phyloP scores from a whole-genome alignment of 208 protist species.

The Phytomonas serpens region DNA sequence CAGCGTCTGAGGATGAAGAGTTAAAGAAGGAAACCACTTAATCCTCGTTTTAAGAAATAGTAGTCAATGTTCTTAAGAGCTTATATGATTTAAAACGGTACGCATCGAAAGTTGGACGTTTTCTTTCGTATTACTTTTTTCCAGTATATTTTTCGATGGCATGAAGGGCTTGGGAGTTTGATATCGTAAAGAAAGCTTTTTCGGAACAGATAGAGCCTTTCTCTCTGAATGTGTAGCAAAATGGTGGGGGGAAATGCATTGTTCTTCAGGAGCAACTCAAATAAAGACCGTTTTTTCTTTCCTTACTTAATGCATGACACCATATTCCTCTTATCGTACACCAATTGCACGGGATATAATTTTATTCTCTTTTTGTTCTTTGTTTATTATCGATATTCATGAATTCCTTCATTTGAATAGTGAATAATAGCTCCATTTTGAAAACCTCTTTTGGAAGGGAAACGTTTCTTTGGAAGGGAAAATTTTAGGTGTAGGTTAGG shows the following conservation, averaged over 20 bases:
- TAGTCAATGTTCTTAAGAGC: background rate
- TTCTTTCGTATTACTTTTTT: background rate
- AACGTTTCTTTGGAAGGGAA: background rate
- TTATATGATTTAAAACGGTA: background rate
- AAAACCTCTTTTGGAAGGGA: background rate
- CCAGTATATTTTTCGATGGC: background rate
- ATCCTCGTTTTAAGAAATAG: background rate
- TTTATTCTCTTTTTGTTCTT: background rate
- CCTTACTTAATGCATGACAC: background rate
- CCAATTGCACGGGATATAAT: background rate
- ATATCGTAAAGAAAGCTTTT: background rate
- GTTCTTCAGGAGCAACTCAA: background rate
- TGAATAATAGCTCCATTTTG: background rate
- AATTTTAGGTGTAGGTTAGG: background rate
- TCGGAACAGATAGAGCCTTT: background rate
- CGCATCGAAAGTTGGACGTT: background rate
- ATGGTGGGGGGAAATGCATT: background rate
- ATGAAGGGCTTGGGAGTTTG: background rate
- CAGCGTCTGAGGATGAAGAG: background rate
- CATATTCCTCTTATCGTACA: background rate
- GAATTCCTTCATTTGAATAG: background rate
- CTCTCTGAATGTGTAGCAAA: background rate
- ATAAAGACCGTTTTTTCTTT: background rate
- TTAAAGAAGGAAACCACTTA: background rate
- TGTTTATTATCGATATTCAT: background rate